A percentile compares a stretch with the other conserved stretches of the same genome.
These are phyloP conservation scores for Hibiscus syriacus DNA, from an alignment of 345 rosid genomes.

Conservation along the genomic window DNA sequence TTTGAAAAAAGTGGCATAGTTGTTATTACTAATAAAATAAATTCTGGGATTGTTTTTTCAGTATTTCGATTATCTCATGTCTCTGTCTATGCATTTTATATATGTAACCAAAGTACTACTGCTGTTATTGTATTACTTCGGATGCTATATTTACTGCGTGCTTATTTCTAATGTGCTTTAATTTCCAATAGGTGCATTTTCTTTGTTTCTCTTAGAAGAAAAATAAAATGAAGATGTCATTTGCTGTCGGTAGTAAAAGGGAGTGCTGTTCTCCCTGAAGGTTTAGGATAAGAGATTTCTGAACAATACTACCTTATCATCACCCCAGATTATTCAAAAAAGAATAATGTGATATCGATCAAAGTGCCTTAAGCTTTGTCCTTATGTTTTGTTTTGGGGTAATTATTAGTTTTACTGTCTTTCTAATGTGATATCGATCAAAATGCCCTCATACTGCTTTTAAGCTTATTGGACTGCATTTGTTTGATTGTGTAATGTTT, in stretches of 20 bases:
- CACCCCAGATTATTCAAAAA: too few relatives aligned
- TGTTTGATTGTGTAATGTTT: background rate
- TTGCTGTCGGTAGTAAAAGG: too few relatives aligned
- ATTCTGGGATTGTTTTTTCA: background rate
- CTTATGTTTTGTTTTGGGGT: background rate
- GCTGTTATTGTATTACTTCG: background rate
- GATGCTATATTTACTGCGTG: background rate
- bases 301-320: too few relatives aligned
- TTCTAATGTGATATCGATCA: background rate
- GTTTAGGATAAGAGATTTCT: too few relatives aligned
- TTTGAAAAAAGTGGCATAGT: slow-evolving; percentile 18
- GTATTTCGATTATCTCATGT: background rate
- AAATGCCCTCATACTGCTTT: background rate
- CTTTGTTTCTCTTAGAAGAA: background rate
- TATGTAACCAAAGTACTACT: background rate
- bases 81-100: background rate
- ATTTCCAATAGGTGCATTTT: background rate
- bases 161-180: background rate
- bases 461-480: background rate
- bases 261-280: too few relatives aligned
- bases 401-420: background rate
- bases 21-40: background rate
- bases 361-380: too few relatives aligned
- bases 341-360: too few relatives aligned
- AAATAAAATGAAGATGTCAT: background rate